Percentiles rank a stretch among this genome's conserved stretches.
phyloP scores from a whole-genome alignment of 371 early-diverging fungal species.

The Blakeslea trispora region DNA sequence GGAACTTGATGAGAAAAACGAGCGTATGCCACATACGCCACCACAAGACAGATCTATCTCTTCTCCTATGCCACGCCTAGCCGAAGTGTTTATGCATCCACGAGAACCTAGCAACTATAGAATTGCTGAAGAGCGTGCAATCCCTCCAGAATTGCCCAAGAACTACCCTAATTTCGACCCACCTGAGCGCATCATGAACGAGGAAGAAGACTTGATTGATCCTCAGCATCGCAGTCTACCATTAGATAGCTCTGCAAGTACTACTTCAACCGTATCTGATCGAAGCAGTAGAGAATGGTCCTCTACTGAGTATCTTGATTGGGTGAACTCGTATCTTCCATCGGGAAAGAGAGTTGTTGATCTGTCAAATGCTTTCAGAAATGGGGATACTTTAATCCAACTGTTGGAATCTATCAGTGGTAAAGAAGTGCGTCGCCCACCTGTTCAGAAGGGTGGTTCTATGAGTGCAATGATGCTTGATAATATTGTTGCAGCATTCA shows the following conservation, averaged over 20 bases:
- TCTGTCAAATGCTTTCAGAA: constrained; percentile 50
- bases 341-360: constrained; percentile 40
- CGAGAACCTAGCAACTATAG: no score
- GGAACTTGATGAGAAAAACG: constrained; percentile 27
- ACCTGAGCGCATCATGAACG: constrained; percentile 12
- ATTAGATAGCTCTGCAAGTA: constrained; percentile 11
- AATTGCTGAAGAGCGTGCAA: no score
- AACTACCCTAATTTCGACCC: neutral
- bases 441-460: constrained; percentile 30
- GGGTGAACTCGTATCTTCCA: constrained; percentile 59
- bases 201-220: constrained; percentile 37
- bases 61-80: no score
- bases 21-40: no score
- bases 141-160: neutral
- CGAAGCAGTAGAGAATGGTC: constrained; percentile 15
- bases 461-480: constrained; percentile 55
- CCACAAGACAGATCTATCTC: no score
- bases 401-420: constrained; percentile 55
- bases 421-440: constrained; percentile 49
- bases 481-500: constrained; percentile 62
- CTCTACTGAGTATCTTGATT: constrained; percentile 40
- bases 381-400: constrained; percentile 55
- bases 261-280: constrained; percentile 15
- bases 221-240: constrained; percentile 31
- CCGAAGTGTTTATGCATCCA: no score